These are phyloP conservation scores for Fusarium sp. DNA, from an alignment of 2,329 filamentous ascomycete species.

Conservation along the genomic window DNA sequence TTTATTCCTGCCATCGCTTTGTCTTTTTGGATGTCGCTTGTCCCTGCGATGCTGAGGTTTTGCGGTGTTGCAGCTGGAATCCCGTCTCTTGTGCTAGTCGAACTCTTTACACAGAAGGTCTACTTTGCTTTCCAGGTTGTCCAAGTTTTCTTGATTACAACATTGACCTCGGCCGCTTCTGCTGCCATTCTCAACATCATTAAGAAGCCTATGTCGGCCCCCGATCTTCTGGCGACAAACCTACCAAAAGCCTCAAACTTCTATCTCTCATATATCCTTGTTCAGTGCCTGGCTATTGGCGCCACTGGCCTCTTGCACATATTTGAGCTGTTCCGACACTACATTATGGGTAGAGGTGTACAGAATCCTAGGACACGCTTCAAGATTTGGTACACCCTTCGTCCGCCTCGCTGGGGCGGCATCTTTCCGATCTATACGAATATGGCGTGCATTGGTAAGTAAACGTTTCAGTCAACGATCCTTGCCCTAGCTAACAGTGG, in stretches of 20 bases:
- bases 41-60: slow-evolving; percentile 83
- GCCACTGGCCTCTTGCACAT: slow-evolving; percentile 78
- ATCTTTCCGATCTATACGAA: slow-evolving; percentile 85
- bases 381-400: slow-evolving; percentile 77
- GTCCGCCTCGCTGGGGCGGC: slow-evolving; percentile 84
- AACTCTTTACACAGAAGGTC: slow-evolving; percentile 88
- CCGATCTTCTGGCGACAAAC: slow-evolving; percentile 74
- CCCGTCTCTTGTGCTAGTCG: slow-evolving; percentile 81
- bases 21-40: slow-evolving; percentile 84
- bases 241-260: slow-evolving; percentile 91
- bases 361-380: slow-evolving; percentile 86
- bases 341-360: slow-evolving; percentile 75
- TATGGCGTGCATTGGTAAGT: slow-evolving; percentile 80
- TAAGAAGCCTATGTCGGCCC: slow-evolving; percentile 68
- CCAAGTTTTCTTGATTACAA: slow-evolving; percentile 91
- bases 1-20: slow-evolving; percentile 83
- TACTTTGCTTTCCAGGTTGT: slow-evolving; percentile 93
- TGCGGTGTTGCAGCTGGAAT: slow-evolving; percentile 84
- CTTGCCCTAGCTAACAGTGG: slow-evolving; percentile 1
- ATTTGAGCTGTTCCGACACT: slow-evolving; percentile 67
- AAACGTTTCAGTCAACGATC: fast-evolving
- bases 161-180: slow-evolving; percentile 82
- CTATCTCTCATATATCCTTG: slow-evolving; percentile 91
- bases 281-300: slow-evolving; percentile 87
- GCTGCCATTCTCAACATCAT: slow-evolving; percentile 73